phyloP scores from a whole-genome alignment of 345 rosid species.

The Linum usitatissimum region DNA sequence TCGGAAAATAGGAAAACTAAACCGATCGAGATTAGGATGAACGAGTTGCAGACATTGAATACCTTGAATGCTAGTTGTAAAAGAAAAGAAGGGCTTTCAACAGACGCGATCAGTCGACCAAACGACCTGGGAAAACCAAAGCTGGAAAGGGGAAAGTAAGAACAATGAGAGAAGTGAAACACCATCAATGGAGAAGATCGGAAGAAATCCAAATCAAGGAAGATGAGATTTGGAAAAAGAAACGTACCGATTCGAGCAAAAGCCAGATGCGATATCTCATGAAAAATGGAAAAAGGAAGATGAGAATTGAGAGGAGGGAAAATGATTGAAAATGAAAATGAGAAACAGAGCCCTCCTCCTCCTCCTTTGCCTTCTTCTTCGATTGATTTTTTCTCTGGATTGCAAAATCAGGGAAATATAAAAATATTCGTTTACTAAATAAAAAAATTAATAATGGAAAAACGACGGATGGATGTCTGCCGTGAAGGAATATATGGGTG shows the following conservation, averaged over 20 bases:
- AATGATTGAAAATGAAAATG: slow-evolving; percentile 10
- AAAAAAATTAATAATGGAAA: not conserved
- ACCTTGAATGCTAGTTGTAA: slow-evolving; percentile 12
- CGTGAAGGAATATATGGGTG: not conserved
- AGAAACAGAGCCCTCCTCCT: not conserved
- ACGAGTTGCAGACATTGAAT: slow-evolving; percentile 18
- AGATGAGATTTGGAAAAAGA: slow-evolving; percentile 1
- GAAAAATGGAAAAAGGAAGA: slow-evolving; percentile 19
- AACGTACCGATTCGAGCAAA: slow-evolving; percentile 57
- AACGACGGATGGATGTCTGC: not conserved
- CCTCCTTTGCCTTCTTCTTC: not conserved
- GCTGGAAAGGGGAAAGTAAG: slow-evolving; percentile 20
- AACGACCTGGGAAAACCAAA: slow-evolving; percentile 21
- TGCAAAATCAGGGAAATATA: too few relatives aligned
- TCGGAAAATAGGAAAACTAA: slow-evolving; percentile 7
- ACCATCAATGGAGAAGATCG: slow-evolving; percentile 15
- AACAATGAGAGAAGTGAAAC: slow-evolving; percentile 6
- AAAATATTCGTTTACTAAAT: not conserved
- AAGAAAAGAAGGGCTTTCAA: slow-evolving; percentile 14
- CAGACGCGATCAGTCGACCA: slow-evolving; percentile 43
- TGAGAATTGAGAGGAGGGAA: slow-evolving; percentile 70
- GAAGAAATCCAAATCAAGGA: slow-evolving; percentile 37
- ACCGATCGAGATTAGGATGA: slow-evolving; percentile 12
- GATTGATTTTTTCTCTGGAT: not conserved
- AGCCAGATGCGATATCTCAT: slow-evolving; percentile 64